Base-by-base conservation (phyloP, 1,284 basidiomycete species). In the Xerocomus nothofagi region DNA sequence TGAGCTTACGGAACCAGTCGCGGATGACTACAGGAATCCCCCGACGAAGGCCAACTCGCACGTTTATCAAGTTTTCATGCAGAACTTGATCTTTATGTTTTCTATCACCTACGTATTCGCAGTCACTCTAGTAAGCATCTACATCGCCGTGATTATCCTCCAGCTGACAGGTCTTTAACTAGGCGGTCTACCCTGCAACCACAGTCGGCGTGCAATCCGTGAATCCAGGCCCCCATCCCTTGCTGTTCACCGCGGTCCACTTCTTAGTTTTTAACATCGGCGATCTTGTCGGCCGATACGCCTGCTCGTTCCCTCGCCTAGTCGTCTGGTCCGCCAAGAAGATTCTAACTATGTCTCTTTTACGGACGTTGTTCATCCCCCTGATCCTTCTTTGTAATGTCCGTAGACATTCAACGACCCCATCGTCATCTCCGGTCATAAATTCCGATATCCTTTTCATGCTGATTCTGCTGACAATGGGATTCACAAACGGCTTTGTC, bases 141-240 rank as follows among this genome's bases (percentile, higher is more conserved):
- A 6, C 8, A 10, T 37, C n/a, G n/a, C 20, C 3, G 14, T 20
- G 2, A 17, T 27, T 33, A 18, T 18, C 32, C 12, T 47, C 37
- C 5, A 11, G 41, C 49, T 53, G 39, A 57, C 30, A 20, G 4
- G 21, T 40, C 40, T 32, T 49, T 10, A 30, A 29, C 32, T 53
- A 94, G 92, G 79, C 91, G 27, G 84, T 94, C 36, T 94, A 84
- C 69, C 93, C 93, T 3, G 81, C 91, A 0, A 86, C 93, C 50
- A 93, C 93, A 3, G 81, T 84, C 4, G 86, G 86, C 0, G 81
- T 95, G 43, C 67, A 69, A 30, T 80, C 92, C 1, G 81, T 81
- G 3, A 82, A 82, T 53, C 77, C 81, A 15, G 56, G 58, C 34
- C 77, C 74, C 11, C 81, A 82, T 57, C 81, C 82, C 0, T 71